Base-by-base conservation (phyloP, 176 grass and related monocot species). In the Rhynchospora pubera region DNA sequence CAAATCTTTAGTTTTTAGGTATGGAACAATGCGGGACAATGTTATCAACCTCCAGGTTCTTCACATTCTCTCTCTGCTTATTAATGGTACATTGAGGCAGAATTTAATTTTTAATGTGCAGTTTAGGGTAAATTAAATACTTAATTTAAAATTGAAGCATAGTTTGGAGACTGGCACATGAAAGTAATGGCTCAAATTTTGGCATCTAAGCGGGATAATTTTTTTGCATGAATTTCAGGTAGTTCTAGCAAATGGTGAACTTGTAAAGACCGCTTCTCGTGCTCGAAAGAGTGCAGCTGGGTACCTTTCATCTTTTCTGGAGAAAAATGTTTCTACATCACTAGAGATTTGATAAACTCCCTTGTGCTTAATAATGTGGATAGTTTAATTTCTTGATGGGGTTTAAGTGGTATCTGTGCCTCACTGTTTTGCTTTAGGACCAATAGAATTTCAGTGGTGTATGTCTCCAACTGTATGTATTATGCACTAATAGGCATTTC, bases 21-120 rank as follows among this genome's bases (percentile, higher is more conserved):
- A 98, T 87, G 96, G 96, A 84, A 94, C 92, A 78, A 98, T 98
- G 96, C 89, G 96, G 69, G 96, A 98, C 71, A 98, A 98, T 93
- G 96, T 98, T 60, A 94, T 94, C 72, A 98, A 85, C 84, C 90
- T 98, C 64, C 78, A 87, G 92, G 95, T 94, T 84, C 0, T 47
- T 80, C 80, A 82, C n/a, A 39, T 56, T 85, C 39, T 84, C 42
- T 60, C 46, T 62, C 74, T 52, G 52, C 24, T 82, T 84, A 39
- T 83, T 84, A 43, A 57, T 42, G 18, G 8, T 66, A 73, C 57
- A 64, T 60, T 52, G 28, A 78, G 22, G 65, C 28, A 30, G 9
- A 70, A 47, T 71, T 48, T 79, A 56, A 5, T 83, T 11, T 11
- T 48, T 24, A 52, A 62, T n/a, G 22, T 45, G 4, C 42, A 48